Evolutionary conservation across 805 yeast species (phyloP), one percentile per base, ranked within the genome.

Genomic region (Blastobotrys americana): DNA sequence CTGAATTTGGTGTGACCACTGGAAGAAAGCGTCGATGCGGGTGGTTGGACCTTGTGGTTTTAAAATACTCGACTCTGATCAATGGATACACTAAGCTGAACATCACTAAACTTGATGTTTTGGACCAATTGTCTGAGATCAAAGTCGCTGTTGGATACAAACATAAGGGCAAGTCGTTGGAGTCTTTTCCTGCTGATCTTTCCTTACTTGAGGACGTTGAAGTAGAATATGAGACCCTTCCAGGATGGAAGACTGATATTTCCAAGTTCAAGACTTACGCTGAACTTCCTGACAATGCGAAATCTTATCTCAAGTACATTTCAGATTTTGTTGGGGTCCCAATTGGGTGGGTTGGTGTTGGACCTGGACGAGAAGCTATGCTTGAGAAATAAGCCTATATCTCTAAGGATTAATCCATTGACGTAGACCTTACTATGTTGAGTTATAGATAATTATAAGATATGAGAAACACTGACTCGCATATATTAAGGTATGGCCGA

Each of bases 1-100:
- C 89, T 47, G 98, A 93, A 69, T 85, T 64, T 59, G 98, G 98
- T 68, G 98, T 93, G 56, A 93, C 98, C 52, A 93, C 98, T 31
- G 98, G 98, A 55, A 82, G 98, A 72, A 88, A 89, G 76, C 84
- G 98, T 74, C 82, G 98, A 70, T 93, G 98, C 67, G 98, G 98
- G 46, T 93, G 98, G 98, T 79, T 93, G 62, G 98, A 93, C 68
- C 73, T 93, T 57, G 97, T 93, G 19, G 96, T 93, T 21, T 72
- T 93, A 66, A 85, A 84, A 66, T 90, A 93, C 70, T 87, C 97
- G 33, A 79, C 88, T 46, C 67, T 81, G 63, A 86, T 93, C 66
- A 93, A 93, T 63, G 98, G 98, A 45, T 93, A 90, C 77, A 93
- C 98, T 39, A 76, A 84, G 39, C 56, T 93, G 63, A 93, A 93